Evolutionary conservation across 2,329 filamentous ascomycete genomes (phyloP).

Genomic region (Stachybotrys chlorohalonatus): DNA sequence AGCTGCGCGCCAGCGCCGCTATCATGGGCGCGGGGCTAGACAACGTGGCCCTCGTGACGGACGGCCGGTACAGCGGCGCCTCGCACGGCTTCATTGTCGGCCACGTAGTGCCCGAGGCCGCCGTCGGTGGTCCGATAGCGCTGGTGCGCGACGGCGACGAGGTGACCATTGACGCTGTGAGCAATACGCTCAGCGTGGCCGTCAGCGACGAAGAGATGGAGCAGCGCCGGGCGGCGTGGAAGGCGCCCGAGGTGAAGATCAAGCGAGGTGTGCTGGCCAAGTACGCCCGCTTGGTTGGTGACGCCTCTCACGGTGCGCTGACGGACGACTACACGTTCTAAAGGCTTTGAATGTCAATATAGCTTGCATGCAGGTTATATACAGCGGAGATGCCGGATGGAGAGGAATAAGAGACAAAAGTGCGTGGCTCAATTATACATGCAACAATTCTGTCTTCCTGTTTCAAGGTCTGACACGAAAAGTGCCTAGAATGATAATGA

Average conservation of each 20-base stretch:
- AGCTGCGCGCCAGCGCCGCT: slow-evolving; percentile 77
- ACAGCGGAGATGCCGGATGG: not conserved
- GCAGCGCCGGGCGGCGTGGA: slow-evolving; percentile 57
- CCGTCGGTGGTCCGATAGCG: slow-evolving; percentile 79
- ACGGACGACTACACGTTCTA: slow-evolving; percentile 46
- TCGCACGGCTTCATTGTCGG: slow-evolving; percentile 91
- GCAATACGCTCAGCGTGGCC: slow-evolving; percentile 62
- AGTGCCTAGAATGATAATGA: not conserved
- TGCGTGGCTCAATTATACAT: slow-evolving; percentile 4
- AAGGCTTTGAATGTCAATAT: not conserved
- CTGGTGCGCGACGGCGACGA: slow-evolving; percentile 71
- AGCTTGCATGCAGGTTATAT: not conserved
- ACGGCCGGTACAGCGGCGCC: slow-evolving; percentile 82
- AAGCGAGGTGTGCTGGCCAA: slow-evolving; percentile 82
- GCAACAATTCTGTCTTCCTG: not conserved
- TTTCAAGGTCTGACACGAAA: not conserved
- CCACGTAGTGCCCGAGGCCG: slow-evolving; percentile 85
- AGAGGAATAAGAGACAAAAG: not conserved
- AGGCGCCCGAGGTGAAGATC: slow-evolving; percentile 59
- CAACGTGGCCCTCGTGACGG: slow-evolving; percentile 85
- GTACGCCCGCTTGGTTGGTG: slow-evolving; percentile 78
- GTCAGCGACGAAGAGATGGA: slow-evolving; percentile 63
- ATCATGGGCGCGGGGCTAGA: slow-evolving; percentile 87
- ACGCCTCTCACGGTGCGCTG: slow-evolving; percentile 85
- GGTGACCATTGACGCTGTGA: slow-evolving; percentile 78